phyloP scores from a whole-genome alignment of 345 rosid genomes.

The Geranium rotundifolium region DNA sequence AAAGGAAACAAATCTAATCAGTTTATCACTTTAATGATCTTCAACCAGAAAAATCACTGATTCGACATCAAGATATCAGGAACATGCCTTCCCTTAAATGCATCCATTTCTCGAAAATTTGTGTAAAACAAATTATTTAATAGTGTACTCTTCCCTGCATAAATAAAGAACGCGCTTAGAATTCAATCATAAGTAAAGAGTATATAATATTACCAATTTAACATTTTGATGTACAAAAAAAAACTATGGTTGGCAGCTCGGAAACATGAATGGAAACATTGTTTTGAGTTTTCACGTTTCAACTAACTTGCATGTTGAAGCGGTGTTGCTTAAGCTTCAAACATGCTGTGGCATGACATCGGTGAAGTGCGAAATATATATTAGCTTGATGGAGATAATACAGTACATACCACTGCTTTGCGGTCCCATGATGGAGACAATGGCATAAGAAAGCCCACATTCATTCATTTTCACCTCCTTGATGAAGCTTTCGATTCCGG shows the following conservation, averaged over 20 bases:
- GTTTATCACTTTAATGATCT: constrained; percentile 2
- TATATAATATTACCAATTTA: not conserved
- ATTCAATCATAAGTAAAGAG: constrained; percentile 13
- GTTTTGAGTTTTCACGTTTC: not conserved
- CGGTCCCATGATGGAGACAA: constrained; percentile 98
- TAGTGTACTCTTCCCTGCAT: constrained; percentile 92
- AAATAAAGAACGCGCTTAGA: constrained; percentile 16
- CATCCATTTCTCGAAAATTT: constrained; percentile 97
- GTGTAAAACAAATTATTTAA: constrained; percentile 81
- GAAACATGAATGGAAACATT: not conserved
- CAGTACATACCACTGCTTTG: constrained; percentile 76
- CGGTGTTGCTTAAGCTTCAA: not conserved
- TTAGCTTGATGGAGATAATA: not conserved
- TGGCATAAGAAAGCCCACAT: constrained; percentile 88
- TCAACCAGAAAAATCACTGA: constrained; percentile 8
- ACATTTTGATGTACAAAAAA: too few relatives aligned
- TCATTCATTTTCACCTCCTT: constrained; percentile 65
- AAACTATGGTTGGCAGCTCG: not conserved
- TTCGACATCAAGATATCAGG: not conserved
- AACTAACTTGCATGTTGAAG: not conserved
- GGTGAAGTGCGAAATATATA: not conserved
- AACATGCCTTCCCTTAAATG: constrained; percentile 85
- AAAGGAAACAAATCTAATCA: constrained; percentile 5
- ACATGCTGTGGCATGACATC: not conserved
- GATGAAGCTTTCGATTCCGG: constrained; percentile 63